These are phyloP conservation scores for Tuber borchii DNA, from an alignment of 495 filamentous ascomycete genomes.

Conservation along the genomic window DNA sequence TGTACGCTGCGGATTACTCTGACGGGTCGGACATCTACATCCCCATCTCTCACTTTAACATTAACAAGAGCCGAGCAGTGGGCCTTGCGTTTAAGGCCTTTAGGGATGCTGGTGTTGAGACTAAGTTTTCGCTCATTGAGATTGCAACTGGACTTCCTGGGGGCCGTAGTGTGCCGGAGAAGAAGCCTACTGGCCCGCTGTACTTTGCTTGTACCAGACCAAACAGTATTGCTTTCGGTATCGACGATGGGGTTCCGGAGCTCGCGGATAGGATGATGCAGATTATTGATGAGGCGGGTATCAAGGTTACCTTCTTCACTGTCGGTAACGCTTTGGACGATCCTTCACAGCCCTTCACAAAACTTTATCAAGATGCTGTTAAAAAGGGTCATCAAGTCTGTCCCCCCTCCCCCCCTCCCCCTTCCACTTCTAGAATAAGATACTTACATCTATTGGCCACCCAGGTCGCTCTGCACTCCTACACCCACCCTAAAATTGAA, in stretches of 20 bases:
- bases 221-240: slow-evolving; percentile 72
- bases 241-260: slow-evolving; percentile 65
- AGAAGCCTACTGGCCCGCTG: slow-evolving; percentile 57
- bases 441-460: neutral
- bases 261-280: slow-evolving; percentile 57
- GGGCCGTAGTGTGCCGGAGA: slow-evolving; percentile 52
- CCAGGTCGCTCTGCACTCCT: slow-evolving; percentile 65
- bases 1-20: slow-evolving; percentile 61
- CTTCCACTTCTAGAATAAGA: neutral
- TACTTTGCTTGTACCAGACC: slow-evolving; percentile 62
- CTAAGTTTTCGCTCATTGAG: slow-evolving; percentile 59
- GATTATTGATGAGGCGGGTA: slow-evolving; percentile 55
- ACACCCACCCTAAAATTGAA: slow-evolving; percentile 69
- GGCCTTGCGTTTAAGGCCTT: slow-evolving; percentile 66
- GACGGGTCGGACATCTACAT: slow-evolving; percentile 59
- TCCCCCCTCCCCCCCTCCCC: too few species aligned
- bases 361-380: slow-evolving; percentile 57
- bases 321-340: slow-evolving; percentile 61
- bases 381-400: slow-evolving; percentile 57
- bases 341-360: slow-evolving; percentile 51
- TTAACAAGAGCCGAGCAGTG: slow-evolving; percentile 54
- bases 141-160: slow-evolving; percentile 53
- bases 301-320: slow-evolving; percentile 72
- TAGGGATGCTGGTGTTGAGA: slow-evolving; percentile 50
- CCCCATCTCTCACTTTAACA: slow-evolving; percentile 65